Conservation (phyloP, 2,329 filamentous ascomycete genomes). For the Achaetomium macrosporum region DNA sequence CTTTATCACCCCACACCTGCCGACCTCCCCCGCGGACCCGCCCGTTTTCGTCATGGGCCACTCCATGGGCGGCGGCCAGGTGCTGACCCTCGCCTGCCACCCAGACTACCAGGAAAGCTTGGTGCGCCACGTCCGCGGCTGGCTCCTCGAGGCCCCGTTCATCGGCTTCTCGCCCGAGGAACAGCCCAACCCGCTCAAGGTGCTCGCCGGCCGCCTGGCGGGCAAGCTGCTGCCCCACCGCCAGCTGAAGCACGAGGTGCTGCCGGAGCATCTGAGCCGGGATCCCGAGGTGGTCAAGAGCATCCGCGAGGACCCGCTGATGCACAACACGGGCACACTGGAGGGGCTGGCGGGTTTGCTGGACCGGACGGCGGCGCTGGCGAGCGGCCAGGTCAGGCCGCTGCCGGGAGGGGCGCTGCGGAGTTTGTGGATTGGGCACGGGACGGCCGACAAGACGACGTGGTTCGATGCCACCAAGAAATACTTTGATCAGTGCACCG, state of each 20-base stretch:
- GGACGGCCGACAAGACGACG: conserved; percentile 65
- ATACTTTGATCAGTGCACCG: conserved; percentile 51
- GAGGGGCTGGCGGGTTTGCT: conserved; percentile 72
- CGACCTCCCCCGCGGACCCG: conserved; percentile 33
- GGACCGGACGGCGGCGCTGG: conserved; percentile 61
- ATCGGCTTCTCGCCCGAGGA: conserved; percentile 63
- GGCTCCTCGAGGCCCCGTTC: conserved; percentile 72
- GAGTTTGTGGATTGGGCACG: conserved; percentile 68
- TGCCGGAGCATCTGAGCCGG: conserved; percentile 58
- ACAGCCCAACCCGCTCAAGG: conserved; percentile 57
- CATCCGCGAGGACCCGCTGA: conserved; percentile 61
- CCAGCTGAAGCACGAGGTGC: conserved; percentile 62
- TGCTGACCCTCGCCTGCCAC: conserved; percentile 54
- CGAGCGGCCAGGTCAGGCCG: conserved; percentile 48
- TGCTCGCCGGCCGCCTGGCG: conserved; percentile 61
- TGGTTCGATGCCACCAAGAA: conserved; percentile 58
- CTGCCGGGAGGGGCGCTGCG: conserved; percentile 38
- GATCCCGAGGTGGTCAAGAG: conserved; percentile 58
- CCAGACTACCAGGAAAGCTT: conserved; percentile 45
- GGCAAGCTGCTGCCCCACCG: conserved; percentile 60
- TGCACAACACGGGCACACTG: conserved; percentile 81
- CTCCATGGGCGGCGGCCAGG: conserved; percentile 82
- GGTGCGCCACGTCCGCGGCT: conserved; percentile 60
- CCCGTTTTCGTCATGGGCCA: conserved; percentile 85
- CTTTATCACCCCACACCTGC: conserved; percentile 60